Base-by-base conservation (phyloP, 106 monocot species). In the Amphibolis antarctica region DNA sequence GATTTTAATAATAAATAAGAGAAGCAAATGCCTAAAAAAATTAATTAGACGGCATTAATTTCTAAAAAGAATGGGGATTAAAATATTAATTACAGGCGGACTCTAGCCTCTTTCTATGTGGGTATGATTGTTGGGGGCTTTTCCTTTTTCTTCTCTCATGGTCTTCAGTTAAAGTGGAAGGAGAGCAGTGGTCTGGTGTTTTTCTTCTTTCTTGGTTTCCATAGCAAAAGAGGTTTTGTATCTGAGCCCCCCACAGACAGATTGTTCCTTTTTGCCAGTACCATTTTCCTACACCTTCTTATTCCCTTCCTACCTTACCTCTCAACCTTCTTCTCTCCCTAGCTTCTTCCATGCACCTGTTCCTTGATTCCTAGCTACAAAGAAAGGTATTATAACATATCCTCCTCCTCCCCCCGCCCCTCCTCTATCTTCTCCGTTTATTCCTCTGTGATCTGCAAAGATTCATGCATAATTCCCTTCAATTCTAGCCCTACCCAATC, bases 91-190 rank as follows among this genome's bases (percentile, higher is more conserved):
- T n/a, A n/a, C n/a, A n/a, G n/a, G n/a, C n/a, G n/a, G n/a, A n/a
- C n/a, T n/a, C n/a, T n/a, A n/a, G n/a, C n/a, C 69, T 60, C 58
- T 69, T 30, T 71, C 55, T 70, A 71, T 67, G 63, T 53, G 48
- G 25, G 74, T 50, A 70, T 61, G 42, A 43, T 50, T 70, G 63
- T 51, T 63, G 18, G 24, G 42, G 42, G 63, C 69, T 78, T 81
- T 74, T 66, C 69, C 80, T 85, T 78, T 74, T 71, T 70, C 46
- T 24, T 47, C 22, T 54, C 64, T 78, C 71, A 60, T 75, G 54
- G 47, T 52, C 54, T 84, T 80, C 84, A 66, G 80, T 80, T 84
- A 81, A 85, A 81, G 79, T 28, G 53, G 65, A 59, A 67, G 70
- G 42, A 60, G 73, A 73, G 70, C 62, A 69, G 47, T 53, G 24